Base-by-base conservation (phyloP, 495 filamentous ascomycete genomes). In the Aspergillus sclerotiicarbonarius region DNA sequence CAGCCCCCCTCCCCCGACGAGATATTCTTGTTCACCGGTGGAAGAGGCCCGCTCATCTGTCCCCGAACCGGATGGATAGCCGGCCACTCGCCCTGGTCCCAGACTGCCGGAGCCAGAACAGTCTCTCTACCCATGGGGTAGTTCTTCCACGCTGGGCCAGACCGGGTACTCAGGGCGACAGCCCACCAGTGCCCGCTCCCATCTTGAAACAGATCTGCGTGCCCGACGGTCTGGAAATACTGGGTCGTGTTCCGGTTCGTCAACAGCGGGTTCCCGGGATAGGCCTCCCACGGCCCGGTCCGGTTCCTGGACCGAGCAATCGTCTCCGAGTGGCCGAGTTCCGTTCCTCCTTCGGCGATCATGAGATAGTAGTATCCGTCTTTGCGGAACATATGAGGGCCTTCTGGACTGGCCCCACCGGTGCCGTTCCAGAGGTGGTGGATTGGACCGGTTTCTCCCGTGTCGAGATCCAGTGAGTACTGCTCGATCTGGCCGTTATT, bases 361-460 rank as follows among this genome's bases (percentile, higher is more conserved):
- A 87, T 63, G 35, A 89, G 72, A 57, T 89, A 87, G 61, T 87
- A 87, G 70, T 77, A 86, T 0, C 76, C 83, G 58, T 83, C 82
- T 48, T 83, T 82, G 52, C 77, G 78, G 67, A 86, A 87, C 18
- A 87, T 60, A 54, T 86, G 84, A 6, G 85, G 83, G 6, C 83
- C 84, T 65, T 87, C 84, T 6, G 82, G 81, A 19, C 65, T 73
- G 10, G 67, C 62, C 12, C 69, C 74, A 25, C 76, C 76, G 12
- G 75, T 79, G 7, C 81, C 82, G 45, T 76, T 82, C 77, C 79
- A 83, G 31, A 84, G 69, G 8, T 62, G 69, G 4, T 62, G 63
- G 0, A 56, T 39, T 2, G 70, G 64, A 12, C 72, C 68, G 25
- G 69, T 67, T 15, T 63, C 60, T 1, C 80, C 80, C 0, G 78